Evolutionary conservation across 208 protist species (phyloP), one percentile per base, ranked within the genome.

Genomic region (Leishmania lainsoni): DNA sequence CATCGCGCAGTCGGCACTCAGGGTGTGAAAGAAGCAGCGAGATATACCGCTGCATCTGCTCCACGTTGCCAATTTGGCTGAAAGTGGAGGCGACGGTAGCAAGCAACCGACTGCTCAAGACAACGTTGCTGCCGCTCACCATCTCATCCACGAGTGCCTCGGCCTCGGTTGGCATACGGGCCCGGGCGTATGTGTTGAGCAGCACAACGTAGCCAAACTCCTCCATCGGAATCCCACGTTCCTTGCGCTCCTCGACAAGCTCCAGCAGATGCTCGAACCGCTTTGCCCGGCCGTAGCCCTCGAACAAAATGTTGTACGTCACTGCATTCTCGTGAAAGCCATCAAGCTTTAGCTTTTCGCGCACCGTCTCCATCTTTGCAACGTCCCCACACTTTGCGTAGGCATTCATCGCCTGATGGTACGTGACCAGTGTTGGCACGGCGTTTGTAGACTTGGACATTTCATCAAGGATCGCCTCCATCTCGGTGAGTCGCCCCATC

Each of bases 351-450:
- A 98, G 84, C 73, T 84, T 80, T 5, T 87, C 84, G 1, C 93
- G 91, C 70, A 96, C 87, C 3, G 79, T 79, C 80, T 97, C 92
- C 90, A 98, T 96, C 82, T 97, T 97, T 17, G 75, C 80, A 26
- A 98, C 91, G 75, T 98, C 94, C 5, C 95, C 95, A 56, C 88
- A 91, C 84, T 98, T 98, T 51, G 94, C 94, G 84, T 97, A 98
- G 35, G 95, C 94, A 79, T 95, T 96, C 92, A 98, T 94, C n/a
- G 89, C 92, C 59, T 96, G 93, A 69, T 98, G 95, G 81, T 91
- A 97, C 32, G 95, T 98, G 54, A 96, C 91, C 29, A 96, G 89
- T n/a, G 95, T 98, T 17, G 95, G 95, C 17, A 84, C 80, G 0
- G 90, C 92, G 77, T 97, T 96, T 3, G 92, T 90, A 8, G 93